A percentile compares a stretch with the other conserved stretches of the same genome.
Evolutionary conservation across 306 rosid genomes (phyloP).

Genomic region (Rosa chinensis): DNA sequence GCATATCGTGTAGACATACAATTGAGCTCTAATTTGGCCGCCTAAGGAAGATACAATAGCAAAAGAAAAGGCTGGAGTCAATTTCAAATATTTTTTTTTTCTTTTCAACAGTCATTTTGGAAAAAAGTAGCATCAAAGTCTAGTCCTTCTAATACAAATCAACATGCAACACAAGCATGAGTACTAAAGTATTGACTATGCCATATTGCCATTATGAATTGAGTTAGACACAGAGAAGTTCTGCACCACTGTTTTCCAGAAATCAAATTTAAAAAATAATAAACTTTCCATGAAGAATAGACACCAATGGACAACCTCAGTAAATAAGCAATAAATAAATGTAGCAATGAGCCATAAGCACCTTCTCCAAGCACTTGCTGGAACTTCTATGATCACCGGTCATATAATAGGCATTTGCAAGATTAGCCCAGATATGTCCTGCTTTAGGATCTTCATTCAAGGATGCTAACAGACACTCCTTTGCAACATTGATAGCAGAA

Average conservation of each 20-base stretch:
- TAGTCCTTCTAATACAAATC: background rate
- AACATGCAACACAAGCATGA: background rate
- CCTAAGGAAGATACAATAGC: slow-evolving; percentile 44
- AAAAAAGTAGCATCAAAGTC: background rate
- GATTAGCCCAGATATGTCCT: slow-evolving; percentile 92
- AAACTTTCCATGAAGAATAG: slow-evolving; percentile 31
- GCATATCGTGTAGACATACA: slow-evolving; percentile 93
- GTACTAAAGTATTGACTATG: background rate
- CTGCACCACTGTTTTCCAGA: background rate
- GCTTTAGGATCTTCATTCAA: slow-evolving; percentile 77
- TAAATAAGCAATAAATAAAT: slow-evolving; percentile 46
- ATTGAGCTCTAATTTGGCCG: slow-evolving; percentile 87
- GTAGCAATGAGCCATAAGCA: slow-evolving; percentile 60
- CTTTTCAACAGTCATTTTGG: background rate
- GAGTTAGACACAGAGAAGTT: background rate
- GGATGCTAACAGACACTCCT: slow-evolving; percentile 88
- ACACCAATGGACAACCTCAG: slow-evolving; percentile 54
- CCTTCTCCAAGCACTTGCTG: slow-evolving; percentile 97
- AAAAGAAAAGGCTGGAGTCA: slow-evolving; percentile 19
- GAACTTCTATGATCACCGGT: slow-evolving; percentile 87
- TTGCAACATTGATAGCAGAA: slow-evolving; percentile 71
- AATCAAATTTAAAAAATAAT: slow-evolving; percentile 14
- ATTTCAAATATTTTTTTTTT: background rate
- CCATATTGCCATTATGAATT: background rate
- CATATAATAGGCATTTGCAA: slow-evolving; percentile 73